Conservation (phyloP, 148 eudicot species). For the Beta vulgaris region DNA sequence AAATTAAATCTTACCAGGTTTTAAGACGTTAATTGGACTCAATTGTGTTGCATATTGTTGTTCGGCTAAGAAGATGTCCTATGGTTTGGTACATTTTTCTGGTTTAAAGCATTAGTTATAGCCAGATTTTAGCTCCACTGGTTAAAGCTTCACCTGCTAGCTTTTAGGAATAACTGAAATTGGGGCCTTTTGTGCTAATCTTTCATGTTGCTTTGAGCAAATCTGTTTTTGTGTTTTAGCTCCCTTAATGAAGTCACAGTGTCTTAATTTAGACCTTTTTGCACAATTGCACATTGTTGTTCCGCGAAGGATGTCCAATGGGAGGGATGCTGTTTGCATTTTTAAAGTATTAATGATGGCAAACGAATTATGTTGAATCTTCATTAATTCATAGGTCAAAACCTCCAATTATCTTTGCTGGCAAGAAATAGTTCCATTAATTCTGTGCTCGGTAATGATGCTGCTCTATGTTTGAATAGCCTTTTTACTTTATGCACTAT, state of each 20-base stretch:
- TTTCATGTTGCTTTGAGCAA: too few species aligned
- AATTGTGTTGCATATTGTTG: background rate
- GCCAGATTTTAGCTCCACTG: too few species aligned
- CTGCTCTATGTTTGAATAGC: background rate
- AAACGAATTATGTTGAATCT: background rate
- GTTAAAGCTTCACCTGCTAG: too few species aligned
- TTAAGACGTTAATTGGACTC: too few species aligned
- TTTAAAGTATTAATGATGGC: background rate
- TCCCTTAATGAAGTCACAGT: too few species aligned
- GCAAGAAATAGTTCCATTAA: background rate
- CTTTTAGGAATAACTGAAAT: too few species aligned
- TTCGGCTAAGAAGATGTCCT: background rate
- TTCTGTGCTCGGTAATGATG: background rate
- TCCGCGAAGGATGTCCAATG: background rate
- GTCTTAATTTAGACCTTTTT: too few species aligned
- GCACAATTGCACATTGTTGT: background rate
- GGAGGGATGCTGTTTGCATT: background rate
- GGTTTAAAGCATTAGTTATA: too few species aligned
- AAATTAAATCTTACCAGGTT: too few species aligned
- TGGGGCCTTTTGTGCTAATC: too few species aligned
- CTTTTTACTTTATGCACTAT: background rate
- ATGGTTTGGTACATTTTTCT: too few species aligned
- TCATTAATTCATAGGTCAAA: background rate
- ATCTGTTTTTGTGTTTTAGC: too few species aligned
- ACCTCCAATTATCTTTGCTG: background rate